Percentiles rank a stretch among this genome's conserved stretches.
These are phyloP conservation scores for Phytopythium cucurbitacearum DNA, from an alignment of 352 stramenopile genomes.

Conservation along the genomic window DNA sequence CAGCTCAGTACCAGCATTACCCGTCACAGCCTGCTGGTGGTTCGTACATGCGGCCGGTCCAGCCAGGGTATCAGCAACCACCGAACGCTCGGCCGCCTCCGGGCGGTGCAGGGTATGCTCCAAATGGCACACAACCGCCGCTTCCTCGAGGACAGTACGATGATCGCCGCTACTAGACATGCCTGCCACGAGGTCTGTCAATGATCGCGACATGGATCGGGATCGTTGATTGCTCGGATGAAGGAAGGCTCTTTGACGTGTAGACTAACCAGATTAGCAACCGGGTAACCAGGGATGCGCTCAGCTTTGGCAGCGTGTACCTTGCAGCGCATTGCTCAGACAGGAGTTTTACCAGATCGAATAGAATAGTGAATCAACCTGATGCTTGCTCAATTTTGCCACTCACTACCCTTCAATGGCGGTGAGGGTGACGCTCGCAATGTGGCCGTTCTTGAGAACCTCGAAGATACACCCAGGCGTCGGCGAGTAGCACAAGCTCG, in stretches of 20 bases:
- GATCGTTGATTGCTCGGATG: too few relatives aligned
- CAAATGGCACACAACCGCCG: conserved; percentile 20
- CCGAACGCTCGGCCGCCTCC: conserved; percentile 11
- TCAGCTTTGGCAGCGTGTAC: too few relatives aligned
- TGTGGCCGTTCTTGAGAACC: conserved; percentile 75
- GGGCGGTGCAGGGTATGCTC: conserved; percentile 12
- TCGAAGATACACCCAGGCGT: conserved; percentile 76
- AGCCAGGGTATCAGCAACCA: conserved; percentile 11
- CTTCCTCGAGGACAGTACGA: conserved; percentile 33
- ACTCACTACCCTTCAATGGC: neutral
- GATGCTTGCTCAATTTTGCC: too few relatives aligned
- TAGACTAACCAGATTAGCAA: conserved; percentile 21
- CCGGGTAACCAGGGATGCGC: neutral
- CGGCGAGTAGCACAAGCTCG: conserved; percentile 72
- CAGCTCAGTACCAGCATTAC: conserved; percentile 23
- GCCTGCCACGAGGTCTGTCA: neutral
- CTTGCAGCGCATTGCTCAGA: too few relatives aligned
- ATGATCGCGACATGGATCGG: neutral
- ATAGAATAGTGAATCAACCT: conserved; percentile 6
- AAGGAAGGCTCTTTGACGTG: conserved; percentile 13
- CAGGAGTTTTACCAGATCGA: neutral
- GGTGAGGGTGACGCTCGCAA: conserved; percentile 68
- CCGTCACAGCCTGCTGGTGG: conserved; percentile 1
- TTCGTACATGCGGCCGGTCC: conserved; percentile 6
- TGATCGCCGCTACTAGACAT: conserved; percentile 18